These are phyloP conservation scores for Triglochin maritima DNA, from an alignment of 106 monocot species.

Conservation along the genomic window DNA sequence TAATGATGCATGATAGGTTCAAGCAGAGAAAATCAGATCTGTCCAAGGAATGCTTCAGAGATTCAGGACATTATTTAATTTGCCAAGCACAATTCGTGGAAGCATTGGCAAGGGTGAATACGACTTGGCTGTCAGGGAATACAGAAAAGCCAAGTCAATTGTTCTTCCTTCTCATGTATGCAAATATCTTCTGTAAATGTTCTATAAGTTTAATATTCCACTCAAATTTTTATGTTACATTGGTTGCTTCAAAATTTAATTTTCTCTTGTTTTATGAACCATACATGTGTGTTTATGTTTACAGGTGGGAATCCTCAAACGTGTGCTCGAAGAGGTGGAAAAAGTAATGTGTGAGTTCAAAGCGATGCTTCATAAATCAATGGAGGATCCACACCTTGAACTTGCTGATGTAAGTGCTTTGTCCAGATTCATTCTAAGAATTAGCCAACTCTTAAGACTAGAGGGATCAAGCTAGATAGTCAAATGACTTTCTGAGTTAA, in stretches of 20 bases:
- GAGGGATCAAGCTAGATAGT: too few species aligned
- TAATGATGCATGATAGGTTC: slow-evolving; percentile 35
- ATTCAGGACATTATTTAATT: slow-evolving; percentile 89
- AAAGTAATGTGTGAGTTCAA: slow-evolving; percentile 97
- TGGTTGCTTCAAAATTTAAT: not conserved
- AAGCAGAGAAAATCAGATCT: slow-evolving; percentile 99
- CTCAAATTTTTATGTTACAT: not conserved
- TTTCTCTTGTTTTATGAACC: not conserved
- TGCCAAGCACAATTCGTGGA: slow-evolving; percentile 91
- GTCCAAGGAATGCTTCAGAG: slow-evolving; percentile 99
- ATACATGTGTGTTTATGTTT: not conserved
- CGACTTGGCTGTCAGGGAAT: slow-evolving; percentile 97
- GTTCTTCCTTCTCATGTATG: slow-evolving; percentile 99
- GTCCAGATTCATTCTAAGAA: not conserved
- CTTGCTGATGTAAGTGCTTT: slow-evolving; percentile 69
- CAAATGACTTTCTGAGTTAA: too few species aligned
- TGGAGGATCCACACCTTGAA: slow-evolving; percentile 98
- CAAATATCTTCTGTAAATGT: not conserved
- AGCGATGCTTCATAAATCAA: slow-evolving; percentile 83
- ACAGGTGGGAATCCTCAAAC: slow-evolving; percentile 93
- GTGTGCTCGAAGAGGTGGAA: slow-evolving; percentile 95
- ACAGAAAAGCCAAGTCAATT: slow-evolving; percentile 98
- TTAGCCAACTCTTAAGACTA: too few species aligned
- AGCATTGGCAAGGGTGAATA: slow-evolving; percentile 96
- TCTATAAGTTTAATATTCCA: not conserved